Conservation (phyloP, 1,139 yeast genomes). For the Meyerozyma carpophila region DNA sequence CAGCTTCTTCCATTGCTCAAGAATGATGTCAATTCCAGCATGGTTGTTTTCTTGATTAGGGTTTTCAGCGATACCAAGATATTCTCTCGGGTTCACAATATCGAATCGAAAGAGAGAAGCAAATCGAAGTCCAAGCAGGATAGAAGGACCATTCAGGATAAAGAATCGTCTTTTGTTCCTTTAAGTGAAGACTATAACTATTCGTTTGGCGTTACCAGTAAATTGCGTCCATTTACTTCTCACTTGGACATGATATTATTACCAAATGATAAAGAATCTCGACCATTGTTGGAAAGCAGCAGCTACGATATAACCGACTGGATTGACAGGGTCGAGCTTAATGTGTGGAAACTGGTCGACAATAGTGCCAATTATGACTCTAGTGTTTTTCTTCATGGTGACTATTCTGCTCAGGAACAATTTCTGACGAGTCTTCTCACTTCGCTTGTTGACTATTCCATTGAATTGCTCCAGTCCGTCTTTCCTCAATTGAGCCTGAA, state of each 20-base stretch:
- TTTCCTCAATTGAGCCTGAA: conserved; percentile 74
- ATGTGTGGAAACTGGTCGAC: conserved; percentile 19
- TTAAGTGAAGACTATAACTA: conserved; percentile 27
- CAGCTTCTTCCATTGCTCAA: conserved; percentile 33
- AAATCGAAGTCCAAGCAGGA: conserved; percentile 16
- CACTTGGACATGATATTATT: conserved; percentile 23
- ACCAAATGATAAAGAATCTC: conserved; percentile 8
- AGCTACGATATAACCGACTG: conserved; percentile 13
- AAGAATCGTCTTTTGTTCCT: conserved; percentile 17
- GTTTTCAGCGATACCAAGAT: conserved; percentile 35
- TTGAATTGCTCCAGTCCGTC: conserved; percentile 66
- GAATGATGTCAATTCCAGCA: conserved; percentile 39
- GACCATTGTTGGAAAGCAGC: neutral
- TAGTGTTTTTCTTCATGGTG: conserved; percentile 19
- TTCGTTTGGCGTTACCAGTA: conserved; percentile 38
- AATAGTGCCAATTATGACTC: conserved; percentile 34
- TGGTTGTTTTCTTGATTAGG: conserved; percentile 36
- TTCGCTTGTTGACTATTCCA: conserved; percentile 67
- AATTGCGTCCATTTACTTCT: conserved; percentile 16
- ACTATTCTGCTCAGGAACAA: conserved; percentile 20
- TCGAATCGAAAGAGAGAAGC: conserved; percentile 19
- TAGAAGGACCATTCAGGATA: conserved; percentile 16
- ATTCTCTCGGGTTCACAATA: conserved; percentile 19
- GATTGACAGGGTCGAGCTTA: conserved; percentile 29
- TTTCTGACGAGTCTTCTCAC: conserved; percentile 36